Conservation (phyloP, 1,139 yeast species). For the Pichia sp. region DNA sequence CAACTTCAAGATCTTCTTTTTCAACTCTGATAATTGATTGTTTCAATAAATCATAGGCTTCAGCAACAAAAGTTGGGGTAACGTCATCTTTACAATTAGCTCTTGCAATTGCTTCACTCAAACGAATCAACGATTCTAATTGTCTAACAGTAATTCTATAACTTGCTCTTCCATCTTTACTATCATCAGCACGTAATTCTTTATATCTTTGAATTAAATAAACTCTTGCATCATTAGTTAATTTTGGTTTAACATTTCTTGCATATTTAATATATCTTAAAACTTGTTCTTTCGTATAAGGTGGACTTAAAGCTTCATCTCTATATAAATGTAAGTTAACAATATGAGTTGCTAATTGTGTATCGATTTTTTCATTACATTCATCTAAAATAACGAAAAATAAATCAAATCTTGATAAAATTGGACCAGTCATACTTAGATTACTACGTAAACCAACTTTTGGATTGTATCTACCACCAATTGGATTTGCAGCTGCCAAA, state of each 20-base stretch:
- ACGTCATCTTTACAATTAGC: constrained; percentile 93
- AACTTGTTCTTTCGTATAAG: constrained; percentile 82
- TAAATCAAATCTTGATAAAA: constrained; percentile 95
- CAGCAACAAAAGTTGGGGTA: constrained; percentile 82
- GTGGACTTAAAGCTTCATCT: constrained; percentile 87
- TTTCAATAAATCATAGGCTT: constrained; percentile 83
- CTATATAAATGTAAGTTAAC: constrained; percentile 88
- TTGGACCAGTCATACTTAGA: constrained; percentile 97
- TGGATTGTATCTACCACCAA: constrained; percentile 90
- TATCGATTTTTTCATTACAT: constrained; percentile 85
- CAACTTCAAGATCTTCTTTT: constrained; percentile 86
- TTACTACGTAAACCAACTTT: constrained; percentile 80
- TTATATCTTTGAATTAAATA: constrained; percentile 75
- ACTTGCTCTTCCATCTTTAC: constrained; percentile 85
- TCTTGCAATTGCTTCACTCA: constrained; percentile 94
- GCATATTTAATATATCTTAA: constrained; percentile 89
- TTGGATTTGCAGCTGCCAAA: constrained; percentile 95
- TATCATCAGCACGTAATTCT: constrained; percentile 84
- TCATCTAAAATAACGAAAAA: constrained; percentile 94
- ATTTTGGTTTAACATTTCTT: constrained; percentile 82
- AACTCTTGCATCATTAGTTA: constrained; percentile 77
- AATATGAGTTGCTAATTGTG: constrained; percentile 85
- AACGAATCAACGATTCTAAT: constrained; percentile 85
- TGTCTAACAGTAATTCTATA: constrained; percentile 97
- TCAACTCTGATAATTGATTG: constrained; percentile 93